These are phyloP conservation scores for Spathaspora gorwiae DNA, from an alignment of 805 yeast genomes.

Conservation along the genomic window DNA sequence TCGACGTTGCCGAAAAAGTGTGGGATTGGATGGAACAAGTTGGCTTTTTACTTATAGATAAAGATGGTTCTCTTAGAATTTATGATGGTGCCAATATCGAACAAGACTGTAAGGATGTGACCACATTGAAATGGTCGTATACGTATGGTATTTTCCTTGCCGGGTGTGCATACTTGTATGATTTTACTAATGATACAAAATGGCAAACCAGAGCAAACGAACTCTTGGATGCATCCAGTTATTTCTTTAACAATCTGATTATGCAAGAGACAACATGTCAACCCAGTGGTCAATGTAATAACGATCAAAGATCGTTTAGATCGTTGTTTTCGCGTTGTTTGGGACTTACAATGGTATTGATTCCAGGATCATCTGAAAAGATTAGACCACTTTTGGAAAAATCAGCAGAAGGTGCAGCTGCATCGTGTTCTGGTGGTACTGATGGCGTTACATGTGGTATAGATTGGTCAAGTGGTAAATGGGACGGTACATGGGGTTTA, in stretches of 20 bases:
- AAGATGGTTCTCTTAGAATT: slow-evolving; percentile 26
- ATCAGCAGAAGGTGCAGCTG: slow-evolving; percentile 70
- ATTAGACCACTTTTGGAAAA: slow-evolving; percentile 39
- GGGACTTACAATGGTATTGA: slow-evolving; percentile 52
- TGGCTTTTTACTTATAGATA: slow-evolving; percentile 17
- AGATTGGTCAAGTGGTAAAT: slow-evolving; percentile 57
- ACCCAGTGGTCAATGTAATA: slow-evolving; percentile 49
- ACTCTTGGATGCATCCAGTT: slow-evolving; percentile 32
- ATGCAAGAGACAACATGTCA: slow-evolving; percentile 66
- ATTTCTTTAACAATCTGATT: slow-evolving; percentile 44
- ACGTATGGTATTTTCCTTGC: slow-evolving; percentile 64
- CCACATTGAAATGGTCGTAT: slow-evolving; percentile 59
- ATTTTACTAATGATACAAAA: slow-evolving; percentile 45
- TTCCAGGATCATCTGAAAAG: slow-evolving; percentile 42
- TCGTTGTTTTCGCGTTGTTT: slow-evolving; percentile 64
- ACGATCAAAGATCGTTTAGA: slow-evolving; percentile 72
- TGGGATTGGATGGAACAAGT: slow-evolving; percentile 75
- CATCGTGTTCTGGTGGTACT: slow-evolving; percentile 74
- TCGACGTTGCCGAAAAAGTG: slow-evolving; percentile 66
- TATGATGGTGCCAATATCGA: slow-evolving; percentile 57
- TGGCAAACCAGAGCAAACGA: slow-evolving; percentile 40
- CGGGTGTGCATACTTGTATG: slow-evolving; percentile 68
- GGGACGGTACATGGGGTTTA: slow-evolving; percentile 69
- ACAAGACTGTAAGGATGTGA: slow-evolving; percentile 44
- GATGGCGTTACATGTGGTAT: slow-evolving; percentile 86